These are phyloP conservation scores for Solanum tarapatanum DNA, from an alignment of 257 asterid species.

Conservation along the genomic window DNA sequence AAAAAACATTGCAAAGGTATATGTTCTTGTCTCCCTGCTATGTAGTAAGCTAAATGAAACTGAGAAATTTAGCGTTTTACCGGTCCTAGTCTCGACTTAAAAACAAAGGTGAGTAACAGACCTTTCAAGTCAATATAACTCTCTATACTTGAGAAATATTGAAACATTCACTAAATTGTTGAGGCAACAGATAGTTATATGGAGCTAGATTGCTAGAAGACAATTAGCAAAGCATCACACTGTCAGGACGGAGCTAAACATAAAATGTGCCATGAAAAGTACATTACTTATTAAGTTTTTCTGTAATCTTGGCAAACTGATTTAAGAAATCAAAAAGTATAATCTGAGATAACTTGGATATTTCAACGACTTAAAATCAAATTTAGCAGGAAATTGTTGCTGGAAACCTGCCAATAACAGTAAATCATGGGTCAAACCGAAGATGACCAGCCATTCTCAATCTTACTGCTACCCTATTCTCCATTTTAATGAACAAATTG, in stretches of 20 bases:
- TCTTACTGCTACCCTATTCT: neutral
- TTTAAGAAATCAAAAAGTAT: neutral
- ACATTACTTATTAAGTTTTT: neutral
- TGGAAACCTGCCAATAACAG: neutral
- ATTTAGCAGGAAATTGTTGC: neutral
- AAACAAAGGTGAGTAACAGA: neutral
- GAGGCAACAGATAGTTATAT: neutral
- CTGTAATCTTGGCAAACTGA: neutral
- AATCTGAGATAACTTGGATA: neutral
- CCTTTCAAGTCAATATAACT: neutral
- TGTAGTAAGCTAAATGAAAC: neutral
- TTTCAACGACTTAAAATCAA: neutral
- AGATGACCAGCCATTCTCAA: neutral
- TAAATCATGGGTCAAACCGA: neutral
- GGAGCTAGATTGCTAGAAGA: neutral
- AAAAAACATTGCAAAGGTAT: neutral
- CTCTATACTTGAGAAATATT: neutral
- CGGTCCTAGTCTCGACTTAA: neutral
- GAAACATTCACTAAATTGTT: neutral
- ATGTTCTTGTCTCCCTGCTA: neutral
- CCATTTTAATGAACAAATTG: neutral
- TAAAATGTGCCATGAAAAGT: neutral
- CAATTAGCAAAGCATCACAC: neutral
- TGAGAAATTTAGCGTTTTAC: neutral
- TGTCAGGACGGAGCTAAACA: neutral